Percentiles rank a stretch among this genome's conserved stretches.
Evolutionary conservation across 495 filamentous ascomycete species (phyloP).

Genomic region (Penicillium simplicissimum): DNA sequence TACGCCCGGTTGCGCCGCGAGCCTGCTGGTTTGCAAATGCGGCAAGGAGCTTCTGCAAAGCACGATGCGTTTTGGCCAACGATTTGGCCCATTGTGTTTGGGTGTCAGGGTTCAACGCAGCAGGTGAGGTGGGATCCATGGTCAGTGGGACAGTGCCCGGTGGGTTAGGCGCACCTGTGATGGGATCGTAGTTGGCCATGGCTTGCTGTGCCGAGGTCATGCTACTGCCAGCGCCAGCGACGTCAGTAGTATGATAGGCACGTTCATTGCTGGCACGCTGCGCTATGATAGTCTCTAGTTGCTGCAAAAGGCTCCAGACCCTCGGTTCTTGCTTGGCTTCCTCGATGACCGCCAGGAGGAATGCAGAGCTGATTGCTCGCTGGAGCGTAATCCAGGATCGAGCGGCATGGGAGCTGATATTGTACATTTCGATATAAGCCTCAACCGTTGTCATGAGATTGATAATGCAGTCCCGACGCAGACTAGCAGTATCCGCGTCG

Average conservation of each 20-base stretch:
- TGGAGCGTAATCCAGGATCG: conserved; percentile 52
- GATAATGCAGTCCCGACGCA: conserved; percentile 46
- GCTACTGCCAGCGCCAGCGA: conserved; percentile 11
- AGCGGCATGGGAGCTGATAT: conserved; percentile 43
- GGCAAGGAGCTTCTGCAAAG: conserved; percentile 46
- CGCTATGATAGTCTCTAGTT: conserved; percentile 46
- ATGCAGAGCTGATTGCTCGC: conserved; percentile 50
- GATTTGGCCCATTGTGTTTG: conserved; percentile 52
- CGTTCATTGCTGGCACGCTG: conserved; percentile 43
- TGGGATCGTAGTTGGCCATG: conserved; percentile 30
- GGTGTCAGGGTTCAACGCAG: conserved; percentile 32
- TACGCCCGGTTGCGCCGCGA: conserved; percentile 10
- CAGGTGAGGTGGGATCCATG: conserved; percentile 32
- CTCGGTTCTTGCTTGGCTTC: conserved; percentile 43
- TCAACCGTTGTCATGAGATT: conserved; percentile 48
- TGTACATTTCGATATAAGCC: conserved; percentile 49
- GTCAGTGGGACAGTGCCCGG: conserved; percentile 24
- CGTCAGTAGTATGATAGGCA: conserved; percentile 27
- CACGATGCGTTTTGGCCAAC: conserved; percentile 47
- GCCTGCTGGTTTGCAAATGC: conserved; percentile 37
- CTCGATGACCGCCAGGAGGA: conserved; percentile 48
- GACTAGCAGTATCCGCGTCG: conserved; percentile 39
- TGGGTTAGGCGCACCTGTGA: conserved; percentile 35
- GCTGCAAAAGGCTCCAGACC: conserved; percentile 42
- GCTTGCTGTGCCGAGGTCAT: conserved; percentile 26